Base-by-base conservation (phyloP, 306 rosid genomes). In the Glycyrrhiza uralensis region DNA sequence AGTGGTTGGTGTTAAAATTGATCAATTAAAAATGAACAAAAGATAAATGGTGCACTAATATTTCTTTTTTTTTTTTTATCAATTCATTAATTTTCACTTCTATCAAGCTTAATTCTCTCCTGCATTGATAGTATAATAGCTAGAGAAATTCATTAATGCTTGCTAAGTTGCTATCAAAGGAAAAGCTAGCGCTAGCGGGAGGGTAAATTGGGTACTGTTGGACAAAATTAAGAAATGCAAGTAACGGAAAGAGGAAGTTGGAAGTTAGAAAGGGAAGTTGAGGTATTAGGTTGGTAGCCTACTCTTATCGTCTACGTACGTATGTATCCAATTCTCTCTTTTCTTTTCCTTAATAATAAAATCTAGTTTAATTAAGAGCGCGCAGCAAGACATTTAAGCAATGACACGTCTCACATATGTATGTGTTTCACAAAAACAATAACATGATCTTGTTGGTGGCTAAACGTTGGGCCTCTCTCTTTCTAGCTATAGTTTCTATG, bases 211-310 rank as follows among this genome's bases (percentile, higher is more conserved):
- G 77, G 71, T 29, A n/a, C n/a, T n/a, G 56, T n/a, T 44, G 33
- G 26, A 28, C 1, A 61, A 14, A 42, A 29, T 11, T 1, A 36
- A 67, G 47, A 66, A 38, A 46, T 47, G 66, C 68, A 74, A 72
- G 76, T 5, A 39, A 66, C 6, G 22, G 74, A 69, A 63, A 72
- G 55, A 81, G 75, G 86, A 76, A 75, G 82, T 61, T 87, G 76
- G 84, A 70, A 73, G 69, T 52, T 81, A 79, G 63, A 36, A 81
- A 67, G 81, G 80, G 89, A 77, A 77, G 83, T 72, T 76, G 76
- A 63, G 85, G 80, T 80, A 74, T 66, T 30, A 57, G 73, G 87
- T 90, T 81, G 91, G 90, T 84, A 88, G 85, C 96, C 90, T 81
- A 84, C 88, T 66, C 88, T 82, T 76, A 77, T 84, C 76, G 51